Base-by-base conservation (phyloP, 2,329 filamentous ascomycete genomes). In the Xylaria sp. region DNA sequence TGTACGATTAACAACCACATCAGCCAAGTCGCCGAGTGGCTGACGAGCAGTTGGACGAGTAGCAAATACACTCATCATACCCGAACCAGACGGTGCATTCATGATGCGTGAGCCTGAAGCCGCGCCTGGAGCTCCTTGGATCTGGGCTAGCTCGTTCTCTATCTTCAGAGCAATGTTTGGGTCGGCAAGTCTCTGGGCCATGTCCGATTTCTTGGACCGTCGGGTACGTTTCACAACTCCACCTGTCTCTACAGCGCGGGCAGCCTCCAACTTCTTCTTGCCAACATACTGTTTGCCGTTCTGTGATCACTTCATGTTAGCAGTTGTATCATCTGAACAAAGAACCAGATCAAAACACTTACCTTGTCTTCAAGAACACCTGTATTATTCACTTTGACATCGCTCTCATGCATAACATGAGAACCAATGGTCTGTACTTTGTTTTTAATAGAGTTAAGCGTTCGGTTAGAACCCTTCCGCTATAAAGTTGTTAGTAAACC, bases 381-480 rank as follows among this genome's bases (percentile, higher is more conserved):
- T 1, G 54, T 17, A 1, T 31, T 2, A 7, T 56, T 57, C 3
- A 49, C n/a, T 15, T 10, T 26, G 0, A 65, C n/a, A 0, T 48
- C 66, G 11, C 13, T 1, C 2, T 63, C 33, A 4, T 33, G 6
- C 4, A 26, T 15, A 0, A 40, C 23, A 9, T 40, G 23, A 0
- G 6, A 5, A 1, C 59, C 63, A 9, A 66, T 3, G 1, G 23
- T n/a, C n/a, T 66, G 49, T 0, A 59, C 3, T 4, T 23, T 11
- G 13, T 11, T 51, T 42, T 64, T 69, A 1, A 11, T 3, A 1
- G 1, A 7, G 31, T 69, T 69, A 0, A 49, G 20, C 1, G 1
- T 1, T 28, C 51, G 57, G 13, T 70, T 68, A 5, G 36, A 36
- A 2, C 9, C 5, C 20, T 70, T 70, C 36, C 65, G n/a, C 67